A percentile compares a stretch with the other conserved stretches of the same genome.
phyloP scores from a whole-genome alignment of 2,329 filamentous ascomycete species.

The Sporothrix brunneoviolacea region DNA sequence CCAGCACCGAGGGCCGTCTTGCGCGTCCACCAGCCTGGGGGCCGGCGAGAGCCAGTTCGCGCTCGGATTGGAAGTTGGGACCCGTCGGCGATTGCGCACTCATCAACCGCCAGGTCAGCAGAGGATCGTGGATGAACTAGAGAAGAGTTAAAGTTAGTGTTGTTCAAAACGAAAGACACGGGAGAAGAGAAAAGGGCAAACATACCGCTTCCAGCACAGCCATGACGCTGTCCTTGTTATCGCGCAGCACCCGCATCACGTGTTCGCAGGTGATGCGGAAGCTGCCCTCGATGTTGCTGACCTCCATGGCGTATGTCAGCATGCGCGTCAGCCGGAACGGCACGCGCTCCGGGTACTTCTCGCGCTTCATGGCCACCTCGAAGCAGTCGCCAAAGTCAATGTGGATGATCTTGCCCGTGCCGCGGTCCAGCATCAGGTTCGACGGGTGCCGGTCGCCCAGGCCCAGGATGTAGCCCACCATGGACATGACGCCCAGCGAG shows the following conservation, averaged over 20 bases:
- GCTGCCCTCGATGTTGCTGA: constrained; percentile 98
- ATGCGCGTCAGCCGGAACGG: constrained; percentile 97
- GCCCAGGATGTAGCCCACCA: constrained; percentile 99
- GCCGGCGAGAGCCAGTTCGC: constrained; percentile 46
- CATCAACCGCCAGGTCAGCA: constrained; percentile 90
- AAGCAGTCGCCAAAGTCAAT: constrained; percentile 99
- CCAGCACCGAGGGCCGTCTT: constrained; percentile 64
- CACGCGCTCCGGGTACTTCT: constrained; percentile 96
- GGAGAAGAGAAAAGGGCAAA: constrained; percentile 22
- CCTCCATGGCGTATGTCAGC: constrained; percentile 99
- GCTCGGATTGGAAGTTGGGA: constrained; percentile 59
- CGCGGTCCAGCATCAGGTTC: constrained; percentile 93
- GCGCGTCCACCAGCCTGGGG: constrained; percentile 40
- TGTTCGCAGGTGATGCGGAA: constrained; percentile 98
- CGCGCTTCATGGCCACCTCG: constrained; percentile 98
- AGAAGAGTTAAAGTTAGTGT: constrained; percentile 2
- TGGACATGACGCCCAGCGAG: constrained; percentile 98
- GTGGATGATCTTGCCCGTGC: constrained; percentile 95
- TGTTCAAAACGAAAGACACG: too few species aligned
- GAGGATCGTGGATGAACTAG: constrained; percentile 97
- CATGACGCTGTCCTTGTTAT: constrained; percentile 98
- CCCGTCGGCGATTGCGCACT: constrained; percentile 56
- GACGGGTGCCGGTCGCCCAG: constrained; percentile 95
- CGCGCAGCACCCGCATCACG: constrained; percentile 91
- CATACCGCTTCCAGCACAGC: constrained; percentile 93